A percentile compares a stretch with the other conserved stretches of the same genome.
These are phyloP conservation scores for Ramularia collo-cygni DNA, from an alignment of 2,329 filamentous ascomycete genomes.

Conservation along the genomic window DNA sequence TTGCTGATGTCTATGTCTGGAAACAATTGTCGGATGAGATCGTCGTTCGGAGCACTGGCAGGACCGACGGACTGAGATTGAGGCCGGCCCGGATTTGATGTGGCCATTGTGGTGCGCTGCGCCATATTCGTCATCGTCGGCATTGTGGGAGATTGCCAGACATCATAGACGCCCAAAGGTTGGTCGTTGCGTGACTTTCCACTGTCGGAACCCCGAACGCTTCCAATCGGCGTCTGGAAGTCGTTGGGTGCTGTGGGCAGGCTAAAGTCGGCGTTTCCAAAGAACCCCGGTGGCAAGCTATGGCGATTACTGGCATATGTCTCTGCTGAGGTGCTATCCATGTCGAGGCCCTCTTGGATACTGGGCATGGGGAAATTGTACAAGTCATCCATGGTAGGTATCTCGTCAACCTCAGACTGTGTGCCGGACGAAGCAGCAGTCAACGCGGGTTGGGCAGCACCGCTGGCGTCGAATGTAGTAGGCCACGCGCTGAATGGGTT, in stretches of 20 bases:
- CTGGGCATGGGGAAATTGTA: conserved; percentile 26
- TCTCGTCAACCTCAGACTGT: conserved; percentile 33
- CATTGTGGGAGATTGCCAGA: conserved; percentile 21
- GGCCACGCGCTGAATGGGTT: conserved; percentile 30
- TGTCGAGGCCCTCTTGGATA: conserved; percentile 23
- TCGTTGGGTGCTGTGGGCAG: conserved; percentile 12
- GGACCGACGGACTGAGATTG: conserved; percentile 25
- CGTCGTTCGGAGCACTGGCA: conserved; percentile 23
- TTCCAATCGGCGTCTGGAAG: conserved; percentile 16
- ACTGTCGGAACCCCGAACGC: conserved; percentile 7
- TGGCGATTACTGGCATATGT: conserved; percentile 21
- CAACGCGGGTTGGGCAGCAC: conserved; percentile 30
- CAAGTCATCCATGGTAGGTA: conserved; percentile 29
- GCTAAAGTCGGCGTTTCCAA: conserved; percentile 22
- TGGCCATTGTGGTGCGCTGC: conserved; percentile 9
- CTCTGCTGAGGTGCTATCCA: conserved; percentile 7
- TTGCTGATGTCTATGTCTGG: conserved; percentile 26
- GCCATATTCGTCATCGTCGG: conserved; percentile 10
- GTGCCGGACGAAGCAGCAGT: conserved; percentile 34
- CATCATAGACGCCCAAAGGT: conserved; percentile 13
- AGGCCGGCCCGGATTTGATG: conserved; percentile 16
- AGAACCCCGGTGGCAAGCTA: conserved; percentile 28
- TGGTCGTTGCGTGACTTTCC: conserved; percentile 9
- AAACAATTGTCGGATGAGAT: conserved; percentile 27
- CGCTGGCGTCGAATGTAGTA: conserved; percentile 18